A percentile compares a stretch with the other conserved stretches of the same genome.
Evolutionary conservation across 805 yeast species (phyloP).

Genomic region (Cyberlindnera mrakii): DNA sequence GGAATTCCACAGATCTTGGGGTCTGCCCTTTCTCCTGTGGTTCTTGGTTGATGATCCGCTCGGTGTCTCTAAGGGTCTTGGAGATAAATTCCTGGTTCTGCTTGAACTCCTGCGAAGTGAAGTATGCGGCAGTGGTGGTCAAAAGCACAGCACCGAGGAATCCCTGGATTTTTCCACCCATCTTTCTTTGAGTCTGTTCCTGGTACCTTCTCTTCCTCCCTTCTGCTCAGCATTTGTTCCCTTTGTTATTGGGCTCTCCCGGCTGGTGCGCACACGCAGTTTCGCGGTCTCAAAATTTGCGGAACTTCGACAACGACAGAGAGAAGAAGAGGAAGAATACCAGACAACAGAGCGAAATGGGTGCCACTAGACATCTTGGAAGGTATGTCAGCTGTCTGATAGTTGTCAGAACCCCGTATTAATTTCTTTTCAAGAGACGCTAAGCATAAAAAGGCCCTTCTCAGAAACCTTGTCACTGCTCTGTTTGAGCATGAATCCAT

Average conservation of each 20-base stretch:
- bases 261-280: no score
- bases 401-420: not conserved
- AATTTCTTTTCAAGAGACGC: slow-evolving; percentile 18
- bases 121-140: slow-evolving; percentile 56
- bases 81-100: slow-evolving; percentile 41
- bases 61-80: slow-evolving; percentile 40
- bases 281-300: no score
- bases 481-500: slow-evolving; percentile 66
- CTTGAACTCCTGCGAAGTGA: slow-evolving; percentile 52
- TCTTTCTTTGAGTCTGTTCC: slow-evolving; percentile 6
- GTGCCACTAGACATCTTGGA: slow-evolving; percentile 21
- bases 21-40: slow-evolving; percentile 32
- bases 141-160: slow-evolving; percentile 57
- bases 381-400: slow-evolving; percentile 7
- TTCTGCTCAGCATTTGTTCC: no score
- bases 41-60: slow-evolving; percentile 42
- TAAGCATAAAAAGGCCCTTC: slow-evolving; percentile 34
- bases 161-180: slow-evolving; percentile 50
- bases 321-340: no score
- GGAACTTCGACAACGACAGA: not conserved
- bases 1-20: slow-evolving; percentile 37
- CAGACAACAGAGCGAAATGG: slow-evolving; percentile 9
- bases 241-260: no score
- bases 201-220: no score
- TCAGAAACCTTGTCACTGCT: slow-evolving; percentile 62